Evolutionary conservation across 768 basidiomycete genomes (phyloP), one percentile per base, ranked within the genome.

Genomic region (Boletus subparvulus): DNA sequence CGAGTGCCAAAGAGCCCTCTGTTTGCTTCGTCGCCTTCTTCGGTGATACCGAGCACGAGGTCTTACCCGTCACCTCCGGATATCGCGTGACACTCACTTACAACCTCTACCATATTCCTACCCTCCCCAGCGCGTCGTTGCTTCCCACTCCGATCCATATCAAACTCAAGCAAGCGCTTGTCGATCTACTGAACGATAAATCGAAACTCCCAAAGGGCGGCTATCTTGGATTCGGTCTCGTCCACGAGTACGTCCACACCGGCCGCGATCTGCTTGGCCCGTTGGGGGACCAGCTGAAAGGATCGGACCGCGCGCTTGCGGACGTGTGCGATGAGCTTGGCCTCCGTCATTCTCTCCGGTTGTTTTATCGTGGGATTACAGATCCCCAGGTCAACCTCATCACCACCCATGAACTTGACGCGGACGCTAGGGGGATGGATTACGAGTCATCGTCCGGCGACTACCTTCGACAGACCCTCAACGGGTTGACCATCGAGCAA

Each of bases 11-110:
- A 5, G 44, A 44, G 26, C 62, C 60, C 1, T 53, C 51, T 3
- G 47, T 76, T 7, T 73, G 69, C 9, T 82, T 77, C 64, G 62
- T 71, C n/a, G 75, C 78, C 4, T 79, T 82, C 47, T 61, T 68
- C 62, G 68, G 74, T 37, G 80, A 80, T 52, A 66, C 78, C 55
- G 75, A 78, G 52, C 78, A 80, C 58, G 78, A 81, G 50, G 77
- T 81, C 47, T 42, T 69, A n/a, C 71, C 68, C 1, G 76, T 81
- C 48, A 68, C 47, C 3, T 70, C 74, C 0, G 80, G 82, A 0
- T 63, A 74, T 37, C 74, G 81, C 2, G 69, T 81, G 35, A 81
- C 77, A 3, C 44, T 82, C 47, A 77, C 79, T 1, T 79, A 75
- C 65, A 78, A 79, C 54, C 71, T 79, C 21, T 58, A 63, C 32